Evolutionary conservation across 23 red algal species (phyloP).

Genomic region (Rhodosorus marinus): DNA sequence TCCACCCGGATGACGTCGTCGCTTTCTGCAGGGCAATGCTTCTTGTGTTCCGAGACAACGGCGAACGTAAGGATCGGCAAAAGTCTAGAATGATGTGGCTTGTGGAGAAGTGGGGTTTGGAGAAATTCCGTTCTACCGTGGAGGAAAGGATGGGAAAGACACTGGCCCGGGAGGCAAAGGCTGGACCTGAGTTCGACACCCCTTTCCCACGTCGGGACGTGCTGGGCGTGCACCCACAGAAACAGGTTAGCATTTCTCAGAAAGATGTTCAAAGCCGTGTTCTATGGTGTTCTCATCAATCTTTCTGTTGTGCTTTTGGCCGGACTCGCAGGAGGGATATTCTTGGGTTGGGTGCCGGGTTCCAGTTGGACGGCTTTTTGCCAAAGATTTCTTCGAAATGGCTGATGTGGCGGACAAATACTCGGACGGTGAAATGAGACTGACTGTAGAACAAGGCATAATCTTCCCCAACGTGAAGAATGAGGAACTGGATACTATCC

Average conservation of each 20-base stretch:
- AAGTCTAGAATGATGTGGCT: constrained; percentile 60
- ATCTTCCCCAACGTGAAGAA: constrained; percentile 60
- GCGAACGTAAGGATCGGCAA: constrained; percentile 25
- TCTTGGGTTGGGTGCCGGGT: constrained; percentile 42
- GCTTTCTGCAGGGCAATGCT: constrained; percentile 38
- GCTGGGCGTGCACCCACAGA: constrained; percentile 55
- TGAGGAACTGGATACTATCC: constrained; percentile 11
- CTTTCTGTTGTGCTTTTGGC: no score
- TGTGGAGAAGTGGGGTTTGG: constrained; percentile 37
- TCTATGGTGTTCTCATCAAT: no score
- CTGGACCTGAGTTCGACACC: constrained; percentile 11
- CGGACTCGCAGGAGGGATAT: constrained; percentile 27
- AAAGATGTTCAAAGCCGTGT: no score
- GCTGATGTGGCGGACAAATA: constrained; percentile 52
- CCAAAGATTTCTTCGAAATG: constrained; percentile 15
- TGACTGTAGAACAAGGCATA: constrained; percentile 74
- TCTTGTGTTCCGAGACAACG: constrained; percentile 52
- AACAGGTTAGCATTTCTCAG: no score
- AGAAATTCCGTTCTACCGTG: constrained; percentile 18
- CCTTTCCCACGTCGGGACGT: constrained; percentile 26
- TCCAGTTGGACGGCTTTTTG: constrained; percentile 32
- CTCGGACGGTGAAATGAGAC: constrained; percentile 37
- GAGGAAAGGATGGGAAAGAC: not conserved
- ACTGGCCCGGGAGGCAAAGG: constrained; percentile 7
- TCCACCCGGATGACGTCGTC: constrained; percentile 26